Conservation (phyloP, 345 rosid genomes). For the Erucastrum elatum region DNA sequence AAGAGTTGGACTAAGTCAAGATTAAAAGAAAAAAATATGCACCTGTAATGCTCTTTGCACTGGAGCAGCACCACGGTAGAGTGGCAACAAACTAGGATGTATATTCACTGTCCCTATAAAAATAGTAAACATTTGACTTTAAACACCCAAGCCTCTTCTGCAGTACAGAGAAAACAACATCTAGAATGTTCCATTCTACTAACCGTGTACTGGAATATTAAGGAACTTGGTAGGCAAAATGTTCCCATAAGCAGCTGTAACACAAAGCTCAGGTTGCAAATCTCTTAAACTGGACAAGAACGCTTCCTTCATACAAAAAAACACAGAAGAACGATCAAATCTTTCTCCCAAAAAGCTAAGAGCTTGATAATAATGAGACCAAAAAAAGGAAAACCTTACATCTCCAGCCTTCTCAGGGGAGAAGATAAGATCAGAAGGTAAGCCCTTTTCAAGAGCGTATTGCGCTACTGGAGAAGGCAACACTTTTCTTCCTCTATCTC, state of each 20-base stretch:
- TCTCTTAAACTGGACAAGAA: conserved; percentile 66
- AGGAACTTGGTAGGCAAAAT: conserved; percentile 86
- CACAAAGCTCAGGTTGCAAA: conserved; percentile 86
- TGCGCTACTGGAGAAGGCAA: conserved; percentile 85
- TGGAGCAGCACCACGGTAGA: conserved; percentile 96
- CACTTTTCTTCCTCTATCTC: conserved; percentile 77
- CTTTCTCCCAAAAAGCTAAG: background rate
- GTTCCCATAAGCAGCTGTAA: conserved; percentile 96
- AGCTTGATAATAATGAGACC: background rate
- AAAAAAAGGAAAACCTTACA: conserved; percentile 47
- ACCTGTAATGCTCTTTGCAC: conserved; percentile 94
- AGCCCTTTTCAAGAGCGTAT: conserved; percentile 77
- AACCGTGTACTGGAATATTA: conserved; percentile 74
- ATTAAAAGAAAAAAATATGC: background rate
- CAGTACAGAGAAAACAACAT: background rate
- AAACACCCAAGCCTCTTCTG: background rate
- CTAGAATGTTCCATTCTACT: conserved; percentile 34
- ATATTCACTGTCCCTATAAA: conserved; percentile 86
- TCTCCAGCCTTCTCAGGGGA: conserved; percentile 88
- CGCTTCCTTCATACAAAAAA: conserved; percentile 49
- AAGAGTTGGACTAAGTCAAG: background rate
- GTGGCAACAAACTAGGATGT: conserved; percentile 88
- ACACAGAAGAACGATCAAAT: conserved; percentile 1
- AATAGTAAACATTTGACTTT: background rate
- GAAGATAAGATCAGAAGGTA: conserved; percentile 74